Evolutionary conservation across 257 asterid species (phyloP), one percentile per base, ranked within the genome.

Genomic region (Rubia yunnanensis): DNA sequence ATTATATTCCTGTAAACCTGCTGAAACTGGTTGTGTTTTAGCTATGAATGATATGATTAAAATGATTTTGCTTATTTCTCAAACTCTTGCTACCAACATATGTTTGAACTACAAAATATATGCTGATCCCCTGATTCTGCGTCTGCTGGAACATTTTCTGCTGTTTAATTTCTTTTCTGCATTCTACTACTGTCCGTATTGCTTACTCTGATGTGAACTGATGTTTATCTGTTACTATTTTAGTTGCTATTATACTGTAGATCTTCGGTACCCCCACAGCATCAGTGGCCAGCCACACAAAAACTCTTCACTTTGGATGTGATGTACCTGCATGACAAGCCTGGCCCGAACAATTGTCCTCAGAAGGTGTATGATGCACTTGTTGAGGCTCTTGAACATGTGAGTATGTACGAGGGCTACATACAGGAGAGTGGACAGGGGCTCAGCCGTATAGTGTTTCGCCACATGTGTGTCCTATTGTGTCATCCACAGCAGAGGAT

Each of bases 381-480:
- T 6, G 97, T 94, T 17, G 99, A 90, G 26, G 96, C 96, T 70
- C 92, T 89, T 6, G 97, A 94, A 73, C 82, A 64, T 26, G 81
- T 88, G 72, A 82, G 90, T 30, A 95, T 90, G 68, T 82, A 75
- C 3, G 97, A 92, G 63, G 97, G 96, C 34, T 94, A 88, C 79
- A 88, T 90, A 72, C 82, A 76, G 34, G 97, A 90, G 89, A 94
- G 86, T 10, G 95, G 97, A 30, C 97, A 86, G 73, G 99, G 99
- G 46, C 73, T 88, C 60, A 83, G 86, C 0, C 94, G 97, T 20
- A 68, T 89, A 53, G 82, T 94, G 44, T 84, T 88, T 65, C 96
- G 96, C 10, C 72, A 81, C 77, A 86, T 83, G 82, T 82, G 92
- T 20, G 76, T 80, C 68, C 84, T 94, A 31, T 70, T 94, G 54